Evolutionary conservation across 345 rosid species (phyloP).

Genomic region (Mangifera indica): DNA sequence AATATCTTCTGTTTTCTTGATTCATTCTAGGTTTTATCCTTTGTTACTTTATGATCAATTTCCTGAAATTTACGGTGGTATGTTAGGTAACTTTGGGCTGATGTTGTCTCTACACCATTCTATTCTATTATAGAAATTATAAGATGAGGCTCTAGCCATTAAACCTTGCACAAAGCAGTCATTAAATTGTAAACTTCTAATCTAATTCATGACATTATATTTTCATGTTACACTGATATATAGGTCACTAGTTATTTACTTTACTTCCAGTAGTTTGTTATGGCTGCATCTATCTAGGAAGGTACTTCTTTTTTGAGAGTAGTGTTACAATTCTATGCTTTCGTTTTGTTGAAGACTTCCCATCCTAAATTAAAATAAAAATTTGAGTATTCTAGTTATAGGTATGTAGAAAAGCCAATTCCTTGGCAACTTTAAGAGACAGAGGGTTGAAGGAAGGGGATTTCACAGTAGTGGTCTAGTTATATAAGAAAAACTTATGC

Average conservation of each 20-base stretch:
- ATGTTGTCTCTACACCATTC: not conserved
- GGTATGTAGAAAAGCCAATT: not conserved
- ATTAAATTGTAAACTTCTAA: not conserved
- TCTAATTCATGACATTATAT: not conserved
- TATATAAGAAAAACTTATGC: not conserved
- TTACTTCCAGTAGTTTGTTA: not conserved
- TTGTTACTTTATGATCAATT: not conserved
- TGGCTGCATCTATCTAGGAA: not conserved
- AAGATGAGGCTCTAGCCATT: not conserved
- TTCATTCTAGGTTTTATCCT: not conserved
- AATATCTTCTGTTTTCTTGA: slow-evolving; percentile 6
- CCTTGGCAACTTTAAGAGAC: not conserved
- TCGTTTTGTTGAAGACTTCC: no score
- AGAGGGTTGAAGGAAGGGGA: not conserved
- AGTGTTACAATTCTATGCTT: no score
- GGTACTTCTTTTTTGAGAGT: no score
- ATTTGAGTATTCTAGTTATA: no score
- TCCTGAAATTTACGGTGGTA: not conserved
- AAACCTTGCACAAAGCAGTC: no score
- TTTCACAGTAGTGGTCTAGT: not conserved
- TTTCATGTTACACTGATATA: slow-evolving; percentile 6
- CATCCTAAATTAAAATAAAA: no score
- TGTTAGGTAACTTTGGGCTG: not conserved
- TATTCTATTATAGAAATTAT: not conserved
- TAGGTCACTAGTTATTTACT: not conserved